A percentile compares a stretch with the other conserved stretches of the same genome.
Conservation (phyloP, 2,329 filamentous ascomycete genomes). For the Cryphonectria japonica region DNA sequence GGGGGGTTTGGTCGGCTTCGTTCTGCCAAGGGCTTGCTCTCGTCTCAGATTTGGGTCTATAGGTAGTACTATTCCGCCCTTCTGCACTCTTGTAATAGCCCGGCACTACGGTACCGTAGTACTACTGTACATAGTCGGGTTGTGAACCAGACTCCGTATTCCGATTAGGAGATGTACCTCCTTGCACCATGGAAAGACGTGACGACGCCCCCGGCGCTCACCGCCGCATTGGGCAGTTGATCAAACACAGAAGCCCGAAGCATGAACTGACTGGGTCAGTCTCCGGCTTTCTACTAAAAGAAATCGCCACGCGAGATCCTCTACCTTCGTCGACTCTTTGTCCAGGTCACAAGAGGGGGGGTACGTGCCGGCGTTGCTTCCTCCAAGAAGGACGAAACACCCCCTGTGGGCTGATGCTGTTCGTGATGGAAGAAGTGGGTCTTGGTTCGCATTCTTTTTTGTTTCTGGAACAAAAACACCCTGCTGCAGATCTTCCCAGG, state of each 20-base stretch:
- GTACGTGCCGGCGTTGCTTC: not conserved
- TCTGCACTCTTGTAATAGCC: not conserved
- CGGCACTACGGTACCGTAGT: not conserved
- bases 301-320: not conserved
- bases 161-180: not conserved
- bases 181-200: not conserved
- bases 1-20: not conserved
- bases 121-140: not conserved
- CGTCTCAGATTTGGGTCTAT: not conserved
- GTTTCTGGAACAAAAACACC: constrained; percentile 8
- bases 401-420: constrained; percentile 1
- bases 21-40: not conserved
- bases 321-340: not conserved
- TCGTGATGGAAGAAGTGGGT: not conserved
- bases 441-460: not conserved
- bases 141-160: not conserved
- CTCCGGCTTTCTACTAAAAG: not conserved
- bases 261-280: not conserved
- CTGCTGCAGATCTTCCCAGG: not conserved
- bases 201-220: not conserved
- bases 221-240: constrained; percentile 3
- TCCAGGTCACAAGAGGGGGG: not conserved
- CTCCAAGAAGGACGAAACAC: not conserved
- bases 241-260: not conserved
- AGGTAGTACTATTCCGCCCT: not conserved